Evolutionary conservation across 2,329 filamentous ascomycete species (phyloP).

Genomic region (Berkeleyomyces basicola): DNA sequence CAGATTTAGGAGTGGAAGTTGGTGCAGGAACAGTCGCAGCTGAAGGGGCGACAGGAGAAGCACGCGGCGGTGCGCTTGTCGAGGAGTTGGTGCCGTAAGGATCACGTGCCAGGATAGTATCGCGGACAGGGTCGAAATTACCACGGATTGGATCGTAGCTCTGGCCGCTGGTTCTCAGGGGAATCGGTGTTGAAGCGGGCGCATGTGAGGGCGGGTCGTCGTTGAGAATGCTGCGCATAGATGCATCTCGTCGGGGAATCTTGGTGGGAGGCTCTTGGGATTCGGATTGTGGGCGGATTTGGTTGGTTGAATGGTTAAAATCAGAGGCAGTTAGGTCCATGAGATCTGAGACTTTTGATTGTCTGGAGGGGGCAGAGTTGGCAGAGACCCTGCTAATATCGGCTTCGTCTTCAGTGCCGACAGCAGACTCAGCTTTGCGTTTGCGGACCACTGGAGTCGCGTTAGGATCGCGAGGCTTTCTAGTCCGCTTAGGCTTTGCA

Average conservation of each 20-base stretch:
- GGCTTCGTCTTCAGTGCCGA: constrained; percentile 23
- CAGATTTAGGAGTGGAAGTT: constrained; percentile 11
- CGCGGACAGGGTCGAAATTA: constrained; percentile 47
- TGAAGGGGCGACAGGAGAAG: constrained; percentile 20
- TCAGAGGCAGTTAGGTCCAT: constrained; percentile 14
- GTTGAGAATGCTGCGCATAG: constrained; percentile 41
- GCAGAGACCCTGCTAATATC: constrained; percentile 22
- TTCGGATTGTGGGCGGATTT: constrained; percentile 15
- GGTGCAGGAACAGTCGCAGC: constrained; percentile 48
- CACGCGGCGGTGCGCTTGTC: constrained; percentile 34
- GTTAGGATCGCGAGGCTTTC: constrained; percentile 42
- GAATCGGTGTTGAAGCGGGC: constrained; percentile 25
- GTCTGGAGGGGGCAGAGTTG: constrained; percentile 19
- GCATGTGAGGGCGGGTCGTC: constrained; percentile 32
- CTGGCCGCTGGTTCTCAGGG: constrained; percentile 52
- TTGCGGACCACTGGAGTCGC: constrained; percentile 37
- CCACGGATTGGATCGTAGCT: constrained; percentile 83
- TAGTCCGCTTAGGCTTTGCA: constrained; percentile 29
- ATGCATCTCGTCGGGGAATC: constrained; percentile 36
- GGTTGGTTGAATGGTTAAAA: constrained; percentile 14
- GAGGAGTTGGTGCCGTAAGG: constrained; percentile 26
- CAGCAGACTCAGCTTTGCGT: constrained; percentile 32
- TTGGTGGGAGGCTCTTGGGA: constrained; percentile 26
- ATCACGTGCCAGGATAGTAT: constrained; percentile 41
- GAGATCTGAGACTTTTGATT: constrained; percentile 27